Percentiles rank a stretch among this genome's conserved stretches.
phyloP scores from a whole-genome alignment of 345 rosid genomes.

The Sisymbrium altissimum region DNA sequence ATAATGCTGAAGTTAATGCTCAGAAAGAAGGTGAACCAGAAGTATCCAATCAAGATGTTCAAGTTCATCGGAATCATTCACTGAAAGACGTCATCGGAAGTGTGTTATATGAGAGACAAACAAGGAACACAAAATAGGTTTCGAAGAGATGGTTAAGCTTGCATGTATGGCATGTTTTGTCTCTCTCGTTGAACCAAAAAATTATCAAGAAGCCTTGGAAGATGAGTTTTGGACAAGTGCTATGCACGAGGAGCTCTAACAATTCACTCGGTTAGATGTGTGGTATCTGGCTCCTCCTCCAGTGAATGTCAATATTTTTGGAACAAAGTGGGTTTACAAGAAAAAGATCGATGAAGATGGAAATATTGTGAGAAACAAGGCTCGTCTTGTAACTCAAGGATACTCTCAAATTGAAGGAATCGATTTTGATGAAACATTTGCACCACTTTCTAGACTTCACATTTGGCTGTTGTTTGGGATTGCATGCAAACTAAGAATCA shows the following conservation, averaged over 20 bases:
- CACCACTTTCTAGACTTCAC: background rate
- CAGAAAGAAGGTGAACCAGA: too few species aligned
- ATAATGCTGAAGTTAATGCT: too few species aligned
- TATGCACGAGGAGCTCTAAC: background rate
- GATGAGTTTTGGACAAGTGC: background rate
- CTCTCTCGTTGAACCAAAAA: background rate
- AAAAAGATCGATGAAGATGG: background rate
- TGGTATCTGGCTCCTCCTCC: rapidly evolving
- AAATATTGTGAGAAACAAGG: background rate
- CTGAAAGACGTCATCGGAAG: background rate
- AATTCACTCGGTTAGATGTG: rapidly evolving
- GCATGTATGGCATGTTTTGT: background rate
- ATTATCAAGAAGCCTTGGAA: background rate
- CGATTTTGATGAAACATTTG: background rate
- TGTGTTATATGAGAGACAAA: too few species aligned
- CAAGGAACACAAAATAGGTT: background rate
- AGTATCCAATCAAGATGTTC: too few species aligned
- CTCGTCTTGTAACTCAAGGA: background rate
- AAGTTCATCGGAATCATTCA: background rate
- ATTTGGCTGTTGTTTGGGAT: too few species aligned
- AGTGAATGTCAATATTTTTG: background rate
- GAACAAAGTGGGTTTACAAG: background rate
- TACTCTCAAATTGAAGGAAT: background rate
- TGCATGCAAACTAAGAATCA: too few species aligned
- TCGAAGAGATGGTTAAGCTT: background rate